These are phyloP conservation scores for Pilobolus umbonatus DNA, from an alignment of 192 early-diverging fungal genomes.

Conservation along the genomic window DNA sequence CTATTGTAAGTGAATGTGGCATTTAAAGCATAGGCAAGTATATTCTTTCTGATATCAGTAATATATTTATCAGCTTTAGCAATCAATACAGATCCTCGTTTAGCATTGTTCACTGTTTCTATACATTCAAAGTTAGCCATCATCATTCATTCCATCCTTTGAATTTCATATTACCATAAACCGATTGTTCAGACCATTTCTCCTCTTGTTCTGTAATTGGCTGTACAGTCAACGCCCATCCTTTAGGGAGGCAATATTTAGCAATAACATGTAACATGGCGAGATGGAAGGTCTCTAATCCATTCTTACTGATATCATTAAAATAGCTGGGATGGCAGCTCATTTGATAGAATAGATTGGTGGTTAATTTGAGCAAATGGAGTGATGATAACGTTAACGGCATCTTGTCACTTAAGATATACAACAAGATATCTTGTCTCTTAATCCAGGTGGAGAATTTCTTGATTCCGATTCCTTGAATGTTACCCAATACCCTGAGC, in stretches of 20 bases:
- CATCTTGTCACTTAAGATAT: conserved; percentile 52
- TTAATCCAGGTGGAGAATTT: conserved; percentile 1
- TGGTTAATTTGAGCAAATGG: conserved; percentile 47
- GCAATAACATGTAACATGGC: not conserved
- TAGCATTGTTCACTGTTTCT: not conserved
- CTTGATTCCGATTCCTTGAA: not conserved
- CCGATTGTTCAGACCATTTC: conserved; percentile 2
- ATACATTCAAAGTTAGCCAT: not conserved
- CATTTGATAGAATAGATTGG: conserved; percentile 40
- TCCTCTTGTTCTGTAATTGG: conserved; percentile 4
- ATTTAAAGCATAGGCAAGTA: conserved; percentile 8
- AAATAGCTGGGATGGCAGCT: conserved; percentile 32
- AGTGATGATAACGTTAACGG: conserved; percentile 39
- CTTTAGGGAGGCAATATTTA: conserved; percentile 1
- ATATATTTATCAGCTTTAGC: conserved; percentile 5
- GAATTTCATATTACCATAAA: conserved; percentile 1
- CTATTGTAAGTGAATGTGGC: too few species aligned
- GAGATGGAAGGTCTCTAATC: not conserved
- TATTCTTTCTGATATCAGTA: conserved; percentile 2
- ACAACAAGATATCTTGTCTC: conserved; percentile 43
- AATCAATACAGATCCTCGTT: not conserved
- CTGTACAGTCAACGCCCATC: not conserved
- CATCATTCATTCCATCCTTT: not conserved
- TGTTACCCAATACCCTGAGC: not conserved
- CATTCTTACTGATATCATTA: not conserved